Evolutionary conservation across 805 yeast species (phyloP).

Genomic region (Yamadazyma olivae): DNA sequence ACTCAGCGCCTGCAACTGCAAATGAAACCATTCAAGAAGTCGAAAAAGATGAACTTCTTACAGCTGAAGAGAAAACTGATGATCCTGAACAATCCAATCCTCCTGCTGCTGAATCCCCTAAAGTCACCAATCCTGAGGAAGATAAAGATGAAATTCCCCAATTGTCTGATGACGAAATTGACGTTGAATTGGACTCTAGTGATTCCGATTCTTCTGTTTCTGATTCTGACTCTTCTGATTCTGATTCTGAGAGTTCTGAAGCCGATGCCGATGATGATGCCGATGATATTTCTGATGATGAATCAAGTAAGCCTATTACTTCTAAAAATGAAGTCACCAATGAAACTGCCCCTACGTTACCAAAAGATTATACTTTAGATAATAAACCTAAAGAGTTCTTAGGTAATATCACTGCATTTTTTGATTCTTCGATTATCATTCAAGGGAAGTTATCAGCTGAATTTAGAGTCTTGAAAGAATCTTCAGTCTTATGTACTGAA

Average conservation of each 20-base stretch:
- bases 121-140: too few species aligned
- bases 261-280: conserved; percentile 20
- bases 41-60: not conserved
- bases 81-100: not conserved
- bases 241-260: conserved; percentile 16
- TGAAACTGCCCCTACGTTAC: conserved; percentile 65
- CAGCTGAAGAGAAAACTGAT: not conserved
- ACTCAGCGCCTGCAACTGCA: too few species aligned
- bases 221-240: conserved; percentile 10
- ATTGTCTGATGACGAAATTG: conserved; percentile 29
- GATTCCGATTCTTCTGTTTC: conserved; percentile 12
- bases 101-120: too few species aligned
- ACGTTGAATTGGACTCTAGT: conserved; percentile 12
- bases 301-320: conserved; percentile 52
- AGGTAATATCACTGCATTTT: conserved; percentile 67
- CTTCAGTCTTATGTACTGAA: conserved; percentile 73
- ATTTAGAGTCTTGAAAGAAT: conserved; percentile 75
- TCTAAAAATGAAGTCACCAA: conserved; percentile 77
- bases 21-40: not conserved
- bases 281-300: conserved; percentile 48
- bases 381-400: conserved; percentile 65
- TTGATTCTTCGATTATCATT: conserved; percentile 69
- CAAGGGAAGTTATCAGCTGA: conserved; percentile 80
- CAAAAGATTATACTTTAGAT: conserved; percentile 60
- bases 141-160: conserved; percentile 10